Base-by-base conservation (phyloP, 768 basidiomycete species). In the Candolleomyces eurysporus region DNA sequence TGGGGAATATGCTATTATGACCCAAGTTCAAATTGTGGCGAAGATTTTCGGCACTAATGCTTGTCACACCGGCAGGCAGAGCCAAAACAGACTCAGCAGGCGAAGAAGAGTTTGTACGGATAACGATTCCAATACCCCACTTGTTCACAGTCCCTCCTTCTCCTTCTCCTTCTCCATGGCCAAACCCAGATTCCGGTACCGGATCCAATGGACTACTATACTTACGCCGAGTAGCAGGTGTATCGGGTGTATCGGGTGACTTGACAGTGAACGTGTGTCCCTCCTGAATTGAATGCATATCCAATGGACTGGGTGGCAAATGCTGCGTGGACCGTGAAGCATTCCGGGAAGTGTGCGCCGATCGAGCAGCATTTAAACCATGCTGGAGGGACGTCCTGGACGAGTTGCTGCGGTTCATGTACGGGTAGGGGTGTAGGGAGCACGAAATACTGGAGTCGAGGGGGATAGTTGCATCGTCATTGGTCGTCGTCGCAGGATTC, bases 381-480 rank as follows among this genome's bases (percentile, higher is more conserved):
- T 26, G 11, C 17, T 21, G 26, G 7, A 57, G 31, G 16, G 61
- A 61, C 11, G 48, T 22, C n/a, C 59, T 50, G 13, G 61, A 51
- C 17, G 49, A 2, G n/a, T 51, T 31, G 49, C 30, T 11, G 56
- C 48, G 59, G 31, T 59, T 46, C 21, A 45, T 48, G 45, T 48
- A 60, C 5, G 61, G 59, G 46, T 52, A 39, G 21, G 64, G 64
- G 31, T 60, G 56, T 48, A 65, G 42, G 14, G 64, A 65, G 51
- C 55, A 65, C 1, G 64, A 57, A 21, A 64, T 52, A 8, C 50
- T 52, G 21, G 61, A 57, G 56, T 61, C 61, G 32, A 61, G 56
- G 48, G 61, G 54, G 21, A 61, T 57, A 2, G 26, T 26, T 26
- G 7, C 32, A 10, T 54, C 22, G 26, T 26, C 26, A 26, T 26